phyloP scores from a whole-genome alignment of 2,329 filamentous ascomycete species.

The Penicillium decumbens region DNA sequence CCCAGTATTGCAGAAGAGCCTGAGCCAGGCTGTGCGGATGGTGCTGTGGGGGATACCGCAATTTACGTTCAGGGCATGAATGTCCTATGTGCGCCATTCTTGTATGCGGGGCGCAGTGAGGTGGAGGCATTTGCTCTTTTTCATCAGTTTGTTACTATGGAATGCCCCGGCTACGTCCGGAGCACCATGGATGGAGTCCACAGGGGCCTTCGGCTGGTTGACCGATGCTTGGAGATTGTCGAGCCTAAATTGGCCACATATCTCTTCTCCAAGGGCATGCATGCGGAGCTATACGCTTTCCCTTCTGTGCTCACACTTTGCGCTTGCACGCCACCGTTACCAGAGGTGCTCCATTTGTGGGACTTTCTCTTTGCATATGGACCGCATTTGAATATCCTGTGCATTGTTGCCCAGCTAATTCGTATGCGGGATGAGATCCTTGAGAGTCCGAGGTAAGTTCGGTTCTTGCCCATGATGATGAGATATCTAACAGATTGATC shows the following conservation, averaged over 20 bases:
- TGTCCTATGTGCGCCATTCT: slow-evolving; percentile 88
- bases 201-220: slow-evolving; percentile 81
- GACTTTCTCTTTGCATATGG: slow-evolving; percentile 97
- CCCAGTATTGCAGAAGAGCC: slow-evolving; percentile 39
- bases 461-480: not conserved
- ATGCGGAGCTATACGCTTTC: slow-evolving; percentile 94
- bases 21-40: slow-evolving; percentile 12
- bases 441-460: slow-evolving; percentile 68
- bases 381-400: slow-evolving; percentile 88
- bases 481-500: slow-evolving; percentile 13
- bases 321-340: slow-evolving; percentile 89
- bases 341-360: slow-evolving; percentile 89
- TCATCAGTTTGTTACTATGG: slow-evolving; percentile 76
- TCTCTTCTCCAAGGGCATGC: slow-evolving; percentile 77
- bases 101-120: slow-evolving; percentile 91
- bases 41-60: slow-evolving; percentile 56
- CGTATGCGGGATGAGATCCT: slow-evolving; percentile 81
- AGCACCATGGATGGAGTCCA: slow-evolving; percentile 98
- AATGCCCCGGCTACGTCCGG: slow-evolving; percentile 89
- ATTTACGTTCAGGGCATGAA: slow-evolving; percentile 99
- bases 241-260: slow-evolving; percentile 83
- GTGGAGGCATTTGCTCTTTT: slow-evolving; percentile 92
- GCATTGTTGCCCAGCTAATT: slow-evolving; percentile 91
- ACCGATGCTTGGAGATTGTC: slow-evolving; percentile 85
- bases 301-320: slow-evolving; percentile 91